Conservation (phyloP, 345 rosid genomes). For the Durio zibethinus region DNA sequence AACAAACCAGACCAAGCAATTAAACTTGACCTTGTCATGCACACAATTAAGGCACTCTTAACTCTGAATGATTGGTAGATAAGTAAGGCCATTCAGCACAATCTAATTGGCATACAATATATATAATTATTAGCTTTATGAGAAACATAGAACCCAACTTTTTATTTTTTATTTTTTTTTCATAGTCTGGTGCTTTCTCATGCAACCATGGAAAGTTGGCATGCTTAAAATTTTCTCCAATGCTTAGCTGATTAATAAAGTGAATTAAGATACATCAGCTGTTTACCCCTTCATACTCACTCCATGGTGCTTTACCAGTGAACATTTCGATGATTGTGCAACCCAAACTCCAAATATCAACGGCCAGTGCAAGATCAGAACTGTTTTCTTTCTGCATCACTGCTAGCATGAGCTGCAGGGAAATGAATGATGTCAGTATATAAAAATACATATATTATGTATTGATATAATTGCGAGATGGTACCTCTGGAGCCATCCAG, state of each 20-base stretch:
- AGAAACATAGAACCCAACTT: not conserved
- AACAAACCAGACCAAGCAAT: not conserved
- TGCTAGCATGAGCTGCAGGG: constrained; percentile 79
- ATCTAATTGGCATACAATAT: not conserved
- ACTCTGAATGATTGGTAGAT: not conserved
- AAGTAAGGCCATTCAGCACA: not conserved
- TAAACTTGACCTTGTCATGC: not conserved
- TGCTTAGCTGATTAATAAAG: not conserved
- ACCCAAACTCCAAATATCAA: constrained; percentile 99
- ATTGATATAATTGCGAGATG: constrained; percentile 6
- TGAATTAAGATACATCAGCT: not conserved
- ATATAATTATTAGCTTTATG: not conserved
- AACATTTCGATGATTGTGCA: constrained; percentile 37
- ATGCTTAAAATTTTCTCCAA: not conserved
- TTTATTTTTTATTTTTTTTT: not conserved
- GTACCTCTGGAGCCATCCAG: constrained; percentile 99
- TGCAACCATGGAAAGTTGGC: not conserved
- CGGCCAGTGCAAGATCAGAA: constrained; percentile 84
- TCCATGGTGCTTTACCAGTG: no score
- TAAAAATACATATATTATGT: not conserved
- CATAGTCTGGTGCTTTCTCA: not conserved
- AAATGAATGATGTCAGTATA: constrained; percentile 19
- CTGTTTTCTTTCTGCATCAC: constrained; percentile 76
- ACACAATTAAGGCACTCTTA: not conserved
- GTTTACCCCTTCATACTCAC: no score